A percentile compares a stretch with the other conserved stretches of the same genome.
Evolutionary conservation across 352 stramenopile species (phyloP).

Genomic region (Pythium volutum): DNA sequence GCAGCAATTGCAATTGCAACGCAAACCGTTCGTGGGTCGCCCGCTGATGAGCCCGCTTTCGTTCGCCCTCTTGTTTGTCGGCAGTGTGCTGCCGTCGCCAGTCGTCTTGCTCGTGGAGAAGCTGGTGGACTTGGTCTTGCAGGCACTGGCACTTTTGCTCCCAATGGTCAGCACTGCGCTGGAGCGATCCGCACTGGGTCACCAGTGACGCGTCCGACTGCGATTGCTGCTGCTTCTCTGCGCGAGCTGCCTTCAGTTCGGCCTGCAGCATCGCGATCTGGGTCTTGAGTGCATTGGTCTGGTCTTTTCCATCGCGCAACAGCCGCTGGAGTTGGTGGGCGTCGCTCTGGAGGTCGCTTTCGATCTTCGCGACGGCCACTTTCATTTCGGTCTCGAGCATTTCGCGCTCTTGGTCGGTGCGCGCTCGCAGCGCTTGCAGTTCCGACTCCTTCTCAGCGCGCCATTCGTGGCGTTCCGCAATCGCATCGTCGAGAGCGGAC

Average conservation of each 20-base stretch:
- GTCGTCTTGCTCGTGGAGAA: slow-evolving; percentile 18
- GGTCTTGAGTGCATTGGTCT: slow-evolving; percentile 7
- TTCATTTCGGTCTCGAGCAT: slow-evolving; percentile 46
- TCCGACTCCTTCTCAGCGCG: slow-evolving; percentile 33
- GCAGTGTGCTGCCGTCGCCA: background rate
- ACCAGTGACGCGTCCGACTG: slow-evolving; percentile 10
- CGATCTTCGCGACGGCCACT: slow-evolving; percentile 32
- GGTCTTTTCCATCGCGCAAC: slow-evolving; percentile 18
- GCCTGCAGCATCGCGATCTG: slow-evolving; percentile 5
- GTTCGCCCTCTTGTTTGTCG: background rate
- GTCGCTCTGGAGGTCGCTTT: slow-evolving; percentile 37
- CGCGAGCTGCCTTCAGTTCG: background rate
- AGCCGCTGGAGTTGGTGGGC: slow-evolving; percentile 22
- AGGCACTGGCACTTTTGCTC: slow-evolving; percentile 17
- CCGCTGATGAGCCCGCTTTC: background rate
- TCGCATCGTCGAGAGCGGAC: slow-evolving; percentile 32
- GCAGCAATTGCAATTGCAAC: slow-evolving; percentile 14
- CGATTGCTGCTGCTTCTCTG: slow-evolving; percentile 5
- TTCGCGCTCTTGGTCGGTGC: slow-evolving; percentile 34
- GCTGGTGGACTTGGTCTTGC: slow-evolving; percentile 18
- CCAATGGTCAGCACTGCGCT: slow-evolving; percentile 13
- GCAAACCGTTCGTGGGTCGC: slow-evolving; percentile 12
- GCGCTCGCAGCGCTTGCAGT: slow-evolving; percentile 32
- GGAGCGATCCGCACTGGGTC: slow-evolving; percentile 6
- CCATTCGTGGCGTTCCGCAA: slow-evolving; percentile 30